These are phyloP conservation scores for Sclerotinia minor DNA, from an alignment of 2,329 filamentous ascomycete genomes.

Conservation along the genomic window DNA sequence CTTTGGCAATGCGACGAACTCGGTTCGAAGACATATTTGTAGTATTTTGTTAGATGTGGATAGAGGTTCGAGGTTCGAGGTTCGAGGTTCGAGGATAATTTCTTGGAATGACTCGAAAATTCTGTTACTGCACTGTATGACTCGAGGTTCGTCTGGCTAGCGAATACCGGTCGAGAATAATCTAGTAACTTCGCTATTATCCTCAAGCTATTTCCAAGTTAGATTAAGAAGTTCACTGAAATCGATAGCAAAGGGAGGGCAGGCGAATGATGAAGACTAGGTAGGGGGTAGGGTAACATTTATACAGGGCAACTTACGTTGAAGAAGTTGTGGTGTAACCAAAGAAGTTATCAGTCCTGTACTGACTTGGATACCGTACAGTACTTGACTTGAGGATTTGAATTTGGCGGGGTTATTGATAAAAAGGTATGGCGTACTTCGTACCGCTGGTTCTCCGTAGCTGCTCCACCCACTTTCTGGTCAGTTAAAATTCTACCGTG, in stretches of 20 bases:
- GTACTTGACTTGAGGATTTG: background rate
- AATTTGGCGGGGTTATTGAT: slow-evolving; percentile 3
- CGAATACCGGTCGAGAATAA: background rate
- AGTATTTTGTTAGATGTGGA: background rate
- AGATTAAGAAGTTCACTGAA: background rate
- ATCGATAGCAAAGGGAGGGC: background rate
- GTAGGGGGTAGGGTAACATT: background rate
- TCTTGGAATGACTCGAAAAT: background rate
- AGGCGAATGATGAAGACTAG: background rate
- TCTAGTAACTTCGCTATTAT: background rate
- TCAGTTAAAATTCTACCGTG: background rate
- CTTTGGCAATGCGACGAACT: slow-evolving; percentile 65
- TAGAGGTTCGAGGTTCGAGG: background rate
- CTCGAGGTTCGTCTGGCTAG: background rate
- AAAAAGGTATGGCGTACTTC: background rate
- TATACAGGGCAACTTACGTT: slow-evolving; percentile 7
- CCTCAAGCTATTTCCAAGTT: slow-evolving; percentile 5
- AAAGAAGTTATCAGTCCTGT: background rate
- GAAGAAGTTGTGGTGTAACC: background rate
- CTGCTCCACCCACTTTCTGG: background rate
- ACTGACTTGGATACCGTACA: background rate
- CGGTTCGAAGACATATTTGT: slow-evolving; percentile 40
- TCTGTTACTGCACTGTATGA: slow-evolving; percentile 21
- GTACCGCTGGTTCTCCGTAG: background rate
- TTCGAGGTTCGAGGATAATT: background rate